These are phyloP conservation scores for Aureobasidium melanogenum DNA, from an alignment of 2,329 filamentous ascomycete species.

Conservation along the genomic window DNA sequence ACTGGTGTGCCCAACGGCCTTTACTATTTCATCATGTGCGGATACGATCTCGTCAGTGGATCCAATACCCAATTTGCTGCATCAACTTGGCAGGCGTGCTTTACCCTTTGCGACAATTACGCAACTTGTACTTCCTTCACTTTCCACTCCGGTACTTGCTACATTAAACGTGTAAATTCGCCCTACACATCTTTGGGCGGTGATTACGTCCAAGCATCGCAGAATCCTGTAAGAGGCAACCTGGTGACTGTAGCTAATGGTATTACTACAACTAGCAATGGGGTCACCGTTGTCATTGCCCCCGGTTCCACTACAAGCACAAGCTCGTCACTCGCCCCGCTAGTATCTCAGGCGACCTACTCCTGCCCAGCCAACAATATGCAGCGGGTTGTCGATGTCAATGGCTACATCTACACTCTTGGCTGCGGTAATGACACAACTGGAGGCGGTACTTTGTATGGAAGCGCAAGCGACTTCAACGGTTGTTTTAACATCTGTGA, in stretches of 20 bases:
- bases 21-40: conserved; percentile 10
- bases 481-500: conserved; percentile 21
- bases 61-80: background rate
- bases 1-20: background rate
- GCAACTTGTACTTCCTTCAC: conserved; percentile 2
- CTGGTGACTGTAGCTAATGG: background rate
- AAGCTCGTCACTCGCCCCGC: background rate
- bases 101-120: background rate
- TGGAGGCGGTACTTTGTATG: background rate
- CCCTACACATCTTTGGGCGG: background rate
- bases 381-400: background rate
- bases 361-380: conserved; percentile 1
- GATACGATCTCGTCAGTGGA: background rate
- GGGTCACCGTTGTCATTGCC: no score
- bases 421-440: conserved; percentile 3
- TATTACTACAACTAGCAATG: background rate
- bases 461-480: background rate
- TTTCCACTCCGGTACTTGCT: background rate
- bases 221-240: conserved; percentile 7
- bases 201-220: background rate
- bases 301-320: no score
- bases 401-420: background rate
- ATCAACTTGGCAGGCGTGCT: background rate
- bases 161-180: background rate
- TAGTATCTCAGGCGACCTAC: background rate